Evolutionary conservation across 257 asterid genomes (phyloP).

Genomic region (Cruciata laevipes): DNA sequence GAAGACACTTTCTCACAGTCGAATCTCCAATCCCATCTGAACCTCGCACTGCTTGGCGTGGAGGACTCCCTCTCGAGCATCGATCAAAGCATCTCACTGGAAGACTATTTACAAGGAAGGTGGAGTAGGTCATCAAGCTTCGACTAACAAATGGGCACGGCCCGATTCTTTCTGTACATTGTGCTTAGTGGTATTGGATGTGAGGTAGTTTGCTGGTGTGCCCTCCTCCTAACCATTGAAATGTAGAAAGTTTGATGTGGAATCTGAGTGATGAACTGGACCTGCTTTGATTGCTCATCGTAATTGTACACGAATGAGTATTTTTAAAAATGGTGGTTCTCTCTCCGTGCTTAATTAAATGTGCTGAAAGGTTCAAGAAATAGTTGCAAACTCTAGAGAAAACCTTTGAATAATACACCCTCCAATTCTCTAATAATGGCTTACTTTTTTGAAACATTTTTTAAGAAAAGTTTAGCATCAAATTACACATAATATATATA

Average conservation of each 20-base stretch:
- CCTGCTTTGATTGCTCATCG: conserved; percentile 11
- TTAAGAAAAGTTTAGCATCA: too few species aligned
- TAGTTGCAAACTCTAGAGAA: too few species aligned
- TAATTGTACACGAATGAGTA: conserved; percentile 7
- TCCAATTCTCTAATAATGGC: too few species aligned
- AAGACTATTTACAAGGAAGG: conserved; percentile 74
- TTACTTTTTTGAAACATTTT: too few species aligned
- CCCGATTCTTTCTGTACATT: conserved; percentile 20
- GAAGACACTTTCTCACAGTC: conserved; percentile 57
- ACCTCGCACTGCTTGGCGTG: conserved; percentile 80
- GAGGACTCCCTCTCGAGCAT: conserved; percentile 77
- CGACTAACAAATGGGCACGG: conserved; percentile 36
- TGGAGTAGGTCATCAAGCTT: conserved; percentile 92
- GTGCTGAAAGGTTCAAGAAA: background rate
- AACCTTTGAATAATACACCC: too few species aligned
- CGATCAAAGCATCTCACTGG: conserved; percentile 66
- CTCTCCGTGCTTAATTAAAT: background rate
- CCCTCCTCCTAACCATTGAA: conserved; percentile 76
- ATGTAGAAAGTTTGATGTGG: conserved; percentile 14
- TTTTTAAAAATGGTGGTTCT: conserved; percentile 7
- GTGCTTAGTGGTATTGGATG: conserved; percentile 50
- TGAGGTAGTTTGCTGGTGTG: conserved; percentile 66
- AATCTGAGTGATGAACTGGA: conserved; percentile 17
- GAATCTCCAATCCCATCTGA: conserved; percentile 69
- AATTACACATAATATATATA: too few species aligned